Evolutionary conservation across 2,329 filamentous ascomycete species (phyloP).

Genomic region (Stromatinia cepivora): DNA sequence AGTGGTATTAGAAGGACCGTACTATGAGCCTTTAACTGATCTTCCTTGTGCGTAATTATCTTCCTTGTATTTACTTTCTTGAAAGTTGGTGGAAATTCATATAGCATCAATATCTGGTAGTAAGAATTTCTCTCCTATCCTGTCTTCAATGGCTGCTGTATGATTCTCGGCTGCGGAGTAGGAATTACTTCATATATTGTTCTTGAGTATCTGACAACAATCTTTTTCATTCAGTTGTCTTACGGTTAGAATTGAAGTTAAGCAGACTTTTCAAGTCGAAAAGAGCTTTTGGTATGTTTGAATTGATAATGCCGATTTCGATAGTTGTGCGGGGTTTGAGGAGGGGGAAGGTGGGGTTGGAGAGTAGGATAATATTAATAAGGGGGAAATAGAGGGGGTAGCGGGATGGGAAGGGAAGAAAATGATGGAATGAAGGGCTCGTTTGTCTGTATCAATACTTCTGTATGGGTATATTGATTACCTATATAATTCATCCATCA

Average conservation of each 20-base stretch:
- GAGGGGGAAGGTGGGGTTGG: background rate
- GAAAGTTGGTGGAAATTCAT: background rate
- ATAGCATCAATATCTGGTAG: background rate
- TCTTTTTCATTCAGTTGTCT: background rate
- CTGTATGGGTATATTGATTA: too few species aligned
- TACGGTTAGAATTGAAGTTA: too few species aligned
- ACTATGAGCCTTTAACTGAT: background rate
- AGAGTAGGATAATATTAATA: too few species aligned
- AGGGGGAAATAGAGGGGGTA: too few species aligned
- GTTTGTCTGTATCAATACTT: background rate
- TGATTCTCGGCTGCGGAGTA: background rate
- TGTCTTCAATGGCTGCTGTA: background rate
- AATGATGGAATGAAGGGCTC: background rate
- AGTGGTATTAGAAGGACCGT: background rate
- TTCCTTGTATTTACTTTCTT: background rate
- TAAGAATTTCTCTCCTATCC: background rate
- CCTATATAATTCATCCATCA: background rate
- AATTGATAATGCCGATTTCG: too few species aligned
- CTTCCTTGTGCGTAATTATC: background rate
- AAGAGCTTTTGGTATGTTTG: background rate
- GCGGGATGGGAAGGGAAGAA: too few species aligned
- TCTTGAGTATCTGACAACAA: too few species aligned
- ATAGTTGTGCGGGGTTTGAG: background rate
- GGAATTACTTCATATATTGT: background rate
- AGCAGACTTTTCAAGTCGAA: background rate